A percentile compares a stretch with the other conserved stretches of the same genome.
Evolutionary conservation across 768 basidiomycete species (phyloP).

Genomic region (Kwoniella mangroviensis): DNA sequence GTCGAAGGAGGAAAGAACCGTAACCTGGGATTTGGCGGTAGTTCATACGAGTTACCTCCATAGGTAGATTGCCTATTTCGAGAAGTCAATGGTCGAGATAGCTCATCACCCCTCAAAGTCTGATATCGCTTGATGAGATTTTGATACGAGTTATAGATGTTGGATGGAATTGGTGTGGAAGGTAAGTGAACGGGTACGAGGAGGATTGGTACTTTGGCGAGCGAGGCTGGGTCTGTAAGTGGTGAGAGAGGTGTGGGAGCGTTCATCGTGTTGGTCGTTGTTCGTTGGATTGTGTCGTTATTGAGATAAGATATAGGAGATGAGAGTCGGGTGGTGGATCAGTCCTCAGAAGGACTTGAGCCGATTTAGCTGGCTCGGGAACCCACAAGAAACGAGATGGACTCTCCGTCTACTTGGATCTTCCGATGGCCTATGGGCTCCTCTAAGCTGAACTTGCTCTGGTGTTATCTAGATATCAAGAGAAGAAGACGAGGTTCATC

Average conservation of each 20-base stretch:
- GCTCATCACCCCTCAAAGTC: conserved; percentile 67
- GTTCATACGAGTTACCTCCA: conserved; percentile 22
- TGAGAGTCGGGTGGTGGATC: background rate
- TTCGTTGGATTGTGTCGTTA: background rate
- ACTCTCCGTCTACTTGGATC: too few relatives aligned
- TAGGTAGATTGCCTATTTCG: conserved; percentile 54
- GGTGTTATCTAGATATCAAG: too few relatives aligned
- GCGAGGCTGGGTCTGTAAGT: conserved; percentile 61
- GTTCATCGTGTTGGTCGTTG: conserved; percentile 15
- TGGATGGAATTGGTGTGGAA: conserved; percentile 68
- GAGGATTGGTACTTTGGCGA: conserved; percentile 83
- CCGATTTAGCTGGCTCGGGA: too few relatives aligned
- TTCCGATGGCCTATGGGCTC: too few relatives aligned
- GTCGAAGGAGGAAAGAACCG: conserved; percentile 83
- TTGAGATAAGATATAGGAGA: background rate
- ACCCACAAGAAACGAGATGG: too few relatives aligned
- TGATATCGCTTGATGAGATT: conserved; percentile 80
- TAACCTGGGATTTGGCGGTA: conserved; percentile 29
- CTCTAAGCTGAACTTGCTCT: too few relatives aligned
- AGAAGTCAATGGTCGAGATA: conserved; percentile 65
- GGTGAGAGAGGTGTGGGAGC: conserved; percentile 33
- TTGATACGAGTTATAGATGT: conserved; percentile 75
- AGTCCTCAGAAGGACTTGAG: too few relatives aligned
- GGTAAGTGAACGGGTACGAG: conserved; percentile 70
- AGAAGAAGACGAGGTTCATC: too few relatives aligned